Evolutionary conservation across 2,329 filamentous ascomycete species (phyloP).

Genomic region (Fusarium longipes): DNA sequence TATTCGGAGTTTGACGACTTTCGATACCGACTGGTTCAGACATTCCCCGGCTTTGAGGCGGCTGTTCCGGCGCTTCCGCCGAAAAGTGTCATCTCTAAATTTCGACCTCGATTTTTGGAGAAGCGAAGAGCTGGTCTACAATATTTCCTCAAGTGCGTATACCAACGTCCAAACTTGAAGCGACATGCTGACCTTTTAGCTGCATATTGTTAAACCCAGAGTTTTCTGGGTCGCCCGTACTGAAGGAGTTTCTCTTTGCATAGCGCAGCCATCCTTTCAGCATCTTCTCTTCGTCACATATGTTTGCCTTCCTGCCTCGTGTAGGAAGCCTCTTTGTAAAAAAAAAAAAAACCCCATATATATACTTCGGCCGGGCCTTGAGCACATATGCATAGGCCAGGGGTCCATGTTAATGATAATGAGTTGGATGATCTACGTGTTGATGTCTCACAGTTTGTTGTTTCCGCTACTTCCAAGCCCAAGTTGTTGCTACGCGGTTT

Average conservation of each 20-base stretch:
- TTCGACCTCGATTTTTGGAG: conserved; percentile 86
- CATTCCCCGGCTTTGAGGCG: conserved; percentile 85
- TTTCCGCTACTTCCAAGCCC: neutral
- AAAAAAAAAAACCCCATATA: too few relatives aligned
- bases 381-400: conserved; percentile 29
- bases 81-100: conserved; percentile 90
- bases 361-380: conserved; percentile 31
- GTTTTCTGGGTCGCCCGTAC: conserved; percentile 88
- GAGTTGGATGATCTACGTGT: conserved; percentile 37
- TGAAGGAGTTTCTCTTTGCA: conserved; percentile 89
- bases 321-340: conserved; percentile 40
- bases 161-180: neutral
- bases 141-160: conserved; percentile 89
- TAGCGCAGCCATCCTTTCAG: conserved; percentile 48
- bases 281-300: conserved; percentile 39
- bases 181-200: conserved; percentile 58
- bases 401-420: conserved; percentile 45
- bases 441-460: neutral
- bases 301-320: conserved; percentile 29
- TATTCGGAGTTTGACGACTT: conserved; percentile 96
- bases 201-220: conserved; percentile 93
- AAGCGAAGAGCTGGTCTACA: conserved; percentile 82
- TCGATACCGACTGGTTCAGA: conserved; percentile 75
- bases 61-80: conserved; percentile 92
- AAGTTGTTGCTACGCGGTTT: neutral